These are phyloP conservation scores for Ceratocystis colombiana DNA, from an alignment of 2,329 filamentous ascomycete species.

Conservation along the genomic window DNA sequence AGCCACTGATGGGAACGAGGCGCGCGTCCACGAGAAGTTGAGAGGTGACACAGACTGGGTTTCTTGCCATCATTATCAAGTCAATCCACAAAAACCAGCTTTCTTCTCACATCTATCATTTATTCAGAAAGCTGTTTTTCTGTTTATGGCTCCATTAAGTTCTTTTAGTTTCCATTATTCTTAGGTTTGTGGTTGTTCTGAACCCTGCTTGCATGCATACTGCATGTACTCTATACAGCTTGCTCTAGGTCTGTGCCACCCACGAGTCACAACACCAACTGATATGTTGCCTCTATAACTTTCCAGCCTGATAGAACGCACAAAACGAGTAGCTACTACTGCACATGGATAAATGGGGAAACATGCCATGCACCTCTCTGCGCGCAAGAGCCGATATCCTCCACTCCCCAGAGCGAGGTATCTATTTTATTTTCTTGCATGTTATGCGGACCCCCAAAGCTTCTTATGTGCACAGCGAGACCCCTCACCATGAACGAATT, in stretches of 20 bases:
- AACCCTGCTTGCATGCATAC: conserved; percentile 12
- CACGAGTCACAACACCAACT: conserved; percentile 7
- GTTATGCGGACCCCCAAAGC: not conserved
- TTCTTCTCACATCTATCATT: not conserved
- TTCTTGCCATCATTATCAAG: too few relatives aligned
- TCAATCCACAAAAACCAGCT: not conserved
- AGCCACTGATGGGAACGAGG: too few relatives aligned
- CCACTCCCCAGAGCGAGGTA: not conserved
- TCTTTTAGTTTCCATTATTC: conserved; percentile 1
- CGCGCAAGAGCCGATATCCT: not conserved
- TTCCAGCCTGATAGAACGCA: not conserved
- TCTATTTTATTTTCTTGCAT: not conserved
- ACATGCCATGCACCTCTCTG: not conserved
- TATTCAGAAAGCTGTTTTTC: not conserved
- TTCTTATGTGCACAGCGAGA: not conserved
- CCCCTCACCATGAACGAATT: not conserved
- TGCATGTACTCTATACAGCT: conserved; percentile 14
- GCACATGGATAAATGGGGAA: conserved; percentile 7
- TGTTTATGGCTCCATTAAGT: not conserved
- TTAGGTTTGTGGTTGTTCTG: conserved; percentile 6
- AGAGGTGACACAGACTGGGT: too few relatives aligned
- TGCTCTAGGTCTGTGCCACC: conserved; percentile 16
- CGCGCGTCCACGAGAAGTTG: too few relatives aligned
- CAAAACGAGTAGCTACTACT: not conserved
- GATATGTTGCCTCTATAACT: not conserved